A percentile compares a stretch with the other conserved stretches of the same genome.
Conservation (phyloP, 768 basidiomycete species). For the Antrodiella citrinella region DNA sequence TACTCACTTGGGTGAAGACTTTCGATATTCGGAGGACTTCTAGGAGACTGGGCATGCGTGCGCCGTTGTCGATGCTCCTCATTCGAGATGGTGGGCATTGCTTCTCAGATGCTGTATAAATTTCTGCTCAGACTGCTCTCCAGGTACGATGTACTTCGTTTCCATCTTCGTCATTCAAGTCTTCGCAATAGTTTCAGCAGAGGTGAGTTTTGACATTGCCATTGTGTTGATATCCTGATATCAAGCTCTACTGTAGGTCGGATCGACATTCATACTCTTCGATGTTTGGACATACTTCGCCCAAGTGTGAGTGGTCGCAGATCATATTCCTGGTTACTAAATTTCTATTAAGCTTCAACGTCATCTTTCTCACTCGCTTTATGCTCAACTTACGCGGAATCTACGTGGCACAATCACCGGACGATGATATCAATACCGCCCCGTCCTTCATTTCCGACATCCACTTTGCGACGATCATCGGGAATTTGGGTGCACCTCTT, state of each 20-base stretch:
- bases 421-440: not conserved
- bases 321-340: not conserved
- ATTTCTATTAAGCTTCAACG: slow-evolving; percentile 5
- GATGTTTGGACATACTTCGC: slow-evolving; percentile 5
- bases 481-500: slow-evolving; percentile 9
- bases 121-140: not conserved
- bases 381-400: slow-evolving; percentile 11
- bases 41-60: not conserved
- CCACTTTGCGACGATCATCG: slow-evolving; percentile 6
- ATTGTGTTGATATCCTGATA: not conserved
- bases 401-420: not conserved
- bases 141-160: slow-evolving; percentile 8
- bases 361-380: slow-evolving; percentile 7
- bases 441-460: not conserved
- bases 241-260: not conserved
- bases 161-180: slow-evolving; percentile 3
- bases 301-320: not conserved
- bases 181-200: slow-evolving; percentile 3
- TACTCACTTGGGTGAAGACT: slow-evolving; percentile 10
- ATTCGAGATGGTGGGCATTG: slow-evolving; percentile 5
- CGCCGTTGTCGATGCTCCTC: slow-evolving; percentile 3
- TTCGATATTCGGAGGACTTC: slow-evolving; percentile 3
- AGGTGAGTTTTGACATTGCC: not conserved
- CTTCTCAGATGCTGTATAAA: not conserved
- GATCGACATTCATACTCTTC: slow-evolving; percentile 1